These are phyloP conservation scores for Coemansia sp. DNA, from an alignment of 192 early-diverging fungal species.

Conservation along the genomic window DNA sequence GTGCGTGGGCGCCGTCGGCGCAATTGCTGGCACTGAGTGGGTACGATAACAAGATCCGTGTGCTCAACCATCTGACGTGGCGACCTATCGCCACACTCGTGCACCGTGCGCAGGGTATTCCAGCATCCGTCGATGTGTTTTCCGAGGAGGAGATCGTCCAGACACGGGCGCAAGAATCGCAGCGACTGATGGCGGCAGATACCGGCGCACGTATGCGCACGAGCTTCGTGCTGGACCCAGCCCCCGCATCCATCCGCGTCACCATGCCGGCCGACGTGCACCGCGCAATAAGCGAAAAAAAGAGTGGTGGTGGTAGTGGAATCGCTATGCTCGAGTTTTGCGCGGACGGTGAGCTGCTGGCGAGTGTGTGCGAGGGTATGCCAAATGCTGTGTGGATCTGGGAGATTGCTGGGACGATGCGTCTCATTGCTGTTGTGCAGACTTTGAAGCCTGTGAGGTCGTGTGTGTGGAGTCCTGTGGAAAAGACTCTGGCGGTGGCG, in stretches of 20 bases:
- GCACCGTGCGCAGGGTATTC: slow-evolving; percentile 10
- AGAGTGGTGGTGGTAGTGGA: no score
- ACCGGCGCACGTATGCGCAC: slow-evolving; percentile 30
- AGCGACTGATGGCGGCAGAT: not conserved
- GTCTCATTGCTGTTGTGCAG: slow-evolving; percentile 32
- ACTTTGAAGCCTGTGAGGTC: slow-evolving; percentile 28
- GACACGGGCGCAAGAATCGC: slow-evolving; percentile 24
- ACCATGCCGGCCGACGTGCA: slow-evolving; percentile 23
- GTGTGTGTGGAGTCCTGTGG: slow-evolving; percentile 47
- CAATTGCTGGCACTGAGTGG: slow-evolving; percentile 51
- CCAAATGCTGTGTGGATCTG: slow-evolving; percentile 49
- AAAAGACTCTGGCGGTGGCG: slow-evolving; percentile 28
- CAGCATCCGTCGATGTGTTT: slow-evolving; percentile 35
- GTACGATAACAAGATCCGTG: slow-evolving; percentile 24
- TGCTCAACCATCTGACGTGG: slow-evolving; percentile 55
- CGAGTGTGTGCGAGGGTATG: slow-evolving; percentile 28
- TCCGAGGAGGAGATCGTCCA: slow-evolving; percentile 27
- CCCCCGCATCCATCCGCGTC: slow-evolving; percentile 13
- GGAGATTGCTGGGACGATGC: slow-evolving; percentile 27
- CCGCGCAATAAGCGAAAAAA: slow-evolving; percentile 8
- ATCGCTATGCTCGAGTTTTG: slow-evolving; percentile 23
- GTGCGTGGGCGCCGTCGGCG: slow-evolving; percentile 38
- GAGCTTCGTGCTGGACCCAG: slow-evolving; percentile 25
- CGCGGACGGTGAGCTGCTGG: slow-evolving; percentile 39
- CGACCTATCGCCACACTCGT: slow-evolving; percentile 31